A percentile compares a stretch with the other conserved stretches of the same genome.
Conservation (phyloP, 345 rosid genomes). For the Viola odorata region DNA sequence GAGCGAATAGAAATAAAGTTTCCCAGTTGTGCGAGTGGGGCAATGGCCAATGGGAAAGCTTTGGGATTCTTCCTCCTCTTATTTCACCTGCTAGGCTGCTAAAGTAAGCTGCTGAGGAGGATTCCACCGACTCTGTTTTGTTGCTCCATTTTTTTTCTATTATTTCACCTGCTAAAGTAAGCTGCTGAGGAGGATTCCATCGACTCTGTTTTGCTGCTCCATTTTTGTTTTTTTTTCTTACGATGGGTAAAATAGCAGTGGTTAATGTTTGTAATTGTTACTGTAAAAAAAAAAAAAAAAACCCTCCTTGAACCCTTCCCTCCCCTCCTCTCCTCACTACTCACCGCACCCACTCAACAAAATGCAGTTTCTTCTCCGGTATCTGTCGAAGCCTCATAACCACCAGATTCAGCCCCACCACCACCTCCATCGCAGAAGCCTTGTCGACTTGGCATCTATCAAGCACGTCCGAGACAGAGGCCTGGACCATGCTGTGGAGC, state of each 20-base stretch:
- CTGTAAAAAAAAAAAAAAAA: not conserved
- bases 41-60: too few species aligned
- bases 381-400: not conserved
- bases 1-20: constrained; percentile 40
- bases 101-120: too few species aligned
- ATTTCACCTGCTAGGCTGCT: too few species aligned
- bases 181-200: too few species aligned
- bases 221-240: not conserved
- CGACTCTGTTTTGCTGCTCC: too few species aligned
- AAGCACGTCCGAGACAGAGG: constrained; percentile 77
- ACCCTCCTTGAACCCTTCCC: constrained; percentile 5
- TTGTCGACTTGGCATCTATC: constrained; percentile 21
- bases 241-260: too few species aligned
- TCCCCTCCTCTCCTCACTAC: not conserved
- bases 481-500: constrained; percentile 89
- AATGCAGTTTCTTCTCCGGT: constrained; percentile 12
- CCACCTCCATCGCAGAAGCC: constrained; percentile 6
- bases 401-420: not conserved
- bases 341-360: not conserved
- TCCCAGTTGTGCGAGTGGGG: constrained; percentile 41
- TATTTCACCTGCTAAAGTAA: too few species aligned
- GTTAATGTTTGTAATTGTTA: too few species aligned
- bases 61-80: too few species aligned
- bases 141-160: too few species aligned
- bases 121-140: too few species aligned